Evolutionary conservation across 2,329 filamentous ascomycete species (phyloP).

Genomic region (Hirsutella minnesotensis): DNA sequence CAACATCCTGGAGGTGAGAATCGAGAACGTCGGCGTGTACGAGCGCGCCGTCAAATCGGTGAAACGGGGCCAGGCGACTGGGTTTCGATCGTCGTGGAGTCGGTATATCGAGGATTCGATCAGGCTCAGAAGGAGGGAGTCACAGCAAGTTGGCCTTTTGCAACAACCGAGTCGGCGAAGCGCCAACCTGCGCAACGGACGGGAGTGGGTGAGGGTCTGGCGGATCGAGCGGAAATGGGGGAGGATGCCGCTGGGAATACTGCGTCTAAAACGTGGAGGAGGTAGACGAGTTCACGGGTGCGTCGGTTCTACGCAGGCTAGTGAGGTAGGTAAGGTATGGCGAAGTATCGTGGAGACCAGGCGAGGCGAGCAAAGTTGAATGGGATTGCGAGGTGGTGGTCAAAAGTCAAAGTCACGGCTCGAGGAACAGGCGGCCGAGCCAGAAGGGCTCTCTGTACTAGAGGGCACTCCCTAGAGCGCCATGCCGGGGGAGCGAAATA

Average conservation of each 20-base stretch:
- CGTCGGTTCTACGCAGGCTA: no score
- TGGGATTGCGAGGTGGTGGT: neutral
- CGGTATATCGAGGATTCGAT: neutral
- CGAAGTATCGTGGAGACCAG: neutral
- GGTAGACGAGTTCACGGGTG: no score
- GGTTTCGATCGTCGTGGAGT: neutral
- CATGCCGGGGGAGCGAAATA: neutral
- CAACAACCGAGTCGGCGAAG: no score
- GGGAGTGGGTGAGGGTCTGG: no score
- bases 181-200: no score
- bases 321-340: neutral
- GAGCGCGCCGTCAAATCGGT: constrained; percentile 4
- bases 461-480: neutral
- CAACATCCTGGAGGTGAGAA: constrained; percentile 42
- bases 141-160: no score
- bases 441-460: neutral
- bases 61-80: neutral
- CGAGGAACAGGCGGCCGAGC: neutral
- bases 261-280: no score
- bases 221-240: no score
- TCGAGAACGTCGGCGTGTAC: constrained; percentile 3
- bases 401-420: neutral
- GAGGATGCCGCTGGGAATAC: no score
- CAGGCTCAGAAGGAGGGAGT: no score
- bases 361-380: neutral